Percentiles rank a stretch among this genome's conserved stretches.
phyloP scores from a whole-genome alignment of 306 rosid genomes.

The Ochetophila trinervis region DNA sequence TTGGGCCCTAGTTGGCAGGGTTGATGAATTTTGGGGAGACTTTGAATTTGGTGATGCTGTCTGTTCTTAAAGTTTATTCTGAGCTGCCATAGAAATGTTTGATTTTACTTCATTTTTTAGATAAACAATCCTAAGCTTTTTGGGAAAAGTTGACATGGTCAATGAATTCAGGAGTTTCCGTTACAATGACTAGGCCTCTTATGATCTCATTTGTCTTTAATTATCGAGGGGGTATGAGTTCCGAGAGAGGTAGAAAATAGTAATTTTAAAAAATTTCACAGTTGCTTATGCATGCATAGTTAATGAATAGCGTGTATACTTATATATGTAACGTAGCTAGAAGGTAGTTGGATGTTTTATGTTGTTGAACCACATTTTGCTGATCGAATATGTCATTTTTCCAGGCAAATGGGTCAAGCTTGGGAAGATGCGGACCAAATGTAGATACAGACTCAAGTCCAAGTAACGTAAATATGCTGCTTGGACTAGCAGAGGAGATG shows the following conservation, averaged over 20 bases:
- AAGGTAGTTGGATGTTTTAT: slow-evolving; percentile 5
- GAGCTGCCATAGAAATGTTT: background rate
- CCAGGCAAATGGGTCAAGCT: slow-evolving; percentile 89
- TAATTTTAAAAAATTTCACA: background rate
- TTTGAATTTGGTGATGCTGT: background rate
- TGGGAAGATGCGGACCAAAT: slow-evolving; percentile 73
- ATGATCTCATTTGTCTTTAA: background rate
- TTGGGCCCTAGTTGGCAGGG: background rate
- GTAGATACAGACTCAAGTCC: slow-evolving; percentile 76
- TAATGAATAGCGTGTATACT: background rate
- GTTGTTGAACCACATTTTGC: slow-evolving; percentile 8
- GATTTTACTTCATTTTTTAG: background rate
- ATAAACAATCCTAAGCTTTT: background rate
- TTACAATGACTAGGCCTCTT: background rate
- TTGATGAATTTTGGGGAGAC: background rate
- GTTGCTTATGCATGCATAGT: background rate
- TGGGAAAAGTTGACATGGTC: slow-evolving; percentile 4
- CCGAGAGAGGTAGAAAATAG: background rate
- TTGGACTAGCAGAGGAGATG: slow-evolving; percentile 78
- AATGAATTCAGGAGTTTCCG: background rate
- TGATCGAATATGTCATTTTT: slow-evolving; percentile 24
- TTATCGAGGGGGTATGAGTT: background rate
- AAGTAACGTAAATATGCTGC: slow-evolving; percentile 68
- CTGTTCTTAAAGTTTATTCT: no score
- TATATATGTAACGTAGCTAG: background rate